These are phyloP conservation scores for Sporothrix curviconia DNA, from an alignment of 2,329 filamentous ascomycete genomes.

Conservation along the genomic window DNA sequence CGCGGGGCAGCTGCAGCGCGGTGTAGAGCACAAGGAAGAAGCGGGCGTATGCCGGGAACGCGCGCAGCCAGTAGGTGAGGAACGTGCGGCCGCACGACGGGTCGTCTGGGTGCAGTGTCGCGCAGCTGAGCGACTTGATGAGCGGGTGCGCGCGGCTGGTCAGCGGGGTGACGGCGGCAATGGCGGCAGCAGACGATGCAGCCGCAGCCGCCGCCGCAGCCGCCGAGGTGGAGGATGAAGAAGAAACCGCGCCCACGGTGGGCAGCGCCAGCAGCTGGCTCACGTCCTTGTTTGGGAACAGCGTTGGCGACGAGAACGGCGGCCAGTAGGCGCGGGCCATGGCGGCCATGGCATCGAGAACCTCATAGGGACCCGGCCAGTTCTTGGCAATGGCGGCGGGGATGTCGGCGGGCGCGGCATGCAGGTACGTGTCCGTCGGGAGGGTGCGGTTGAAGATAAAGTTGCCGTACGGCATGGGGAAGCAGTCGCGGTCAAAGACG, in stretches of 20 bases:
- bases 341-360: conserved; percentile 73
- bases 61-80: conserved; percentile 76
- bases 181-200: conserved; percentile 53
- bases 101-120: conserved; percentile 77
- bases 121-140: conserved; percentile 79
- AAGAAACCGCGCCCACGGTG: too few relatives aligned
- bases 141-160: conserved; percentile 80
- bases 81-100: conserved; percentile 85
- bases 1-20: conserved; percentile 61
- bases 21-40: conserved; percentile 72
- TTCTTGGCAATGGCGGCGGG: conserved; percentile 46
- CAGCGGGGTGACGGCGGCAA: conserved; percentile 67
- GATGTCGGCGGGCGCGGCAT: conserved; percentile 61
- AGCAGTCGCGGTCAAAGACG: conserved; percentile 70
- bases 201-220: conserved; percentile 2
- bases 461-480: conserved; percentile 47
- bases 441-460: conserved; percentile 54
- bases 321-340: conserved; percentile 83
- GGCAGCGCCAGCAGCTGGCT: conserved; percentile 58
- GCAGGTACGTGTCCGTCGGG: conserved; percentile 68
- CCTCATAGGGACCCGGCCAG: conserved; percentile 71
- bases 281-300: conserved; percentile 66
- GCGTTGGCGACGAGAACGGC: conserved; percentile 76
- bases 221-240: conserved; percentile 68
- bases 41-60: conserved; percentile 71